These are phyloP conservation scores for Xylaria sp. DNA, from an alignment of 2,329 filamentous ascomycete genomes.

Conservation along the genomic window DNA sequence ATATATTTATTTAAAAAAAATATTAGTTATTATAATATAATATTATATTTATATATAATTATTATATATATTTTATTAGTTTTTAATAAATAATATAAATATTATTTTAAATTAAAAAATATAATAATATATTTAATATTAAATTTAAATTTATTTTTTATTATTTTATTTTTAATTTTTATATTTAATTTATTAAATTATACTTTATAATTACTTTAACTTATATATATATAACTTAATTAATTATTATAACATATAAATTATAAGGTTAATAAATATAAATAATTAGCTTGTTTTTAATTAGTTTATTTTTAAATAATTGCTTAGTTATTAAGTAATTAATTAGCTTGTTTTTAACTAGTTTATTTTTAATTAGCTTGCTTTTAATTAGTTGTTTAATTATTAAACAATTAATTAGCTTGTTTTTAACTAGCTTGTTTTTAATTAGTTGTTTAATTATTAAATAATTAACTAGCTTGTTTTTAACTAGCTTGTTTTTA, in stretches of 20 bases:
- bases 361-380: too few relatives aligned
- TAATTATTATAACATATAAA: slow-evolving; percentile 8
- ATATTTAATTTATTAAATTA: neutral
- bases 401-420: too few relatives aligned
- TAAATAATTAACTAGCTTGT: too few relatives aligned
- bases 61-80: neutral
- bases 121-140: neutral
- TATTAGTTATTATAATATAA: neutral
- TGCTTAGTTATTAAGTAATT: too few relatives aligned
- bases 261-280: neutral
- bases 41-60: neutral
- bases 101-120: neutral
- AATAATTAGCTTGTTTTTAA: too few relatives aligned
- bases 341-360: too few relatives aligned
- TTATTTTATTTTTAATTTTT: neutral
- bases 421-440: too few relatives aligned
- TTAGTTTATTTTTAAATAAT: too few relatives aligned
- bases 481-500: too few relatives aligned
- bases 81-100: neutral
- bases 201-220: neutral
- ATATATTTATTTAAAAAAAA: neutral
- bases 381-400: too few relatives aligned
- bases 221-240: slow-evolving; percentile 9
- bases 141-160: neutral
- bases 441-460: too few relatives aligned